These are phyloP conservation scores for Eutreptiella sp. DNA, from an alignment of 208 protist genomes.

Conservation along the genomic window DNA sequence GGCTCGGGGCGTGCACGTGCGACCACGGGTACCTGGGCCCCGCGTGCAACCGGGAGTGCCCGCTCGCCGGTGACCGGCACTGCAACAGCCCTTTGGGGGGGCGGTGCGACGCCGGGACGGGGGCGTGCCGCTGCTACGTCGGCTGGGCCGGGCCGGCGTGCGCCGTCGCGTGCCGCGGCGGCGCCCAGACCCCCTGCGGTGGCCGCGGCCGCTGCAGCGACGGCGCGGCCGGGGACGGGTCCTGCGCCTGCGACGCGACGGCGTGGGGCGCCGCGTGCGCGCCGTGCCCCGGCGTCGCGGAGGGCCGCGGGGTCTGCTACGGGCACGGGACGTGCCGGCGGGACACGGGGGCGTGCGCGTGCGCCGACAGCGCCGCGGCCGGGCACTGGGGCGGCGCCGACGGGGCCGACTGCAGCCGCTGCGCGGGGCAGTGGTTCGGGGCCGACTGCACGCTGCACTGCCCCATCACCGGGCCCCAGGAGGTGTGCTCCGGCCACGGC, in stretches of 20 bases:
- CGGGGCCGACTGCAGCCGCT: neutral
- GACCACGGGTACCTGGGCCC: slow-evolving; percentile 13
- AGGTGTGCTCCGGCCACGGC: slow-evolving; percentile 8
- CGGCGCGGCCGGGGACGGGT: slow-evolving; percentile 25
- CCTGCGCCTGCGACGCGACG: slow-evolving; percentile 33
- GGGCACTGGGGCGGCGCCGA: neutral
- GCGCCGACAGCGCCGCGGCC: neutral
- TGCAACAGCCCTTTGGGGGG: slow-evolving; percentile 1
- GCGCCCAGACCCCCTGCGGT: slow-evolving; percentile 9
- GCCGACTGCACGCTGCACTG: neutral
- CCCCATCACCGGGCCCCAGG: neutral
- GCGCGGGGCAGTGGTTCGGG: slow-evolving; percentile 1
- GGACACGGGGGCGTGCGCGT: neutral
- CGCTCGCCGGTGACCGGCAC: neutral
- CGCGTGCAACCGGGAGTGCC: slow-evolving; percentile 17
- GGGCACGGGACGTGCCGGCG: neutral
- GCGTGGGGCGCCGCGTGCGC: neutral
- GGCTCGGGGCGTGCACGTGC: slow-evolving; percentile 19
- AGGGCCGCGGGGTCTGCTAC: neutral
- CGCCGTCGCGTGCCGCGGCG: slow-evolving; percentile 4
- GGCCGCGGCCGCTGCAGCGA: slow-evolving; percentile 2
- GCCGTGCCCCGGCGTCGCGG: slow-evolving; percentile 11
- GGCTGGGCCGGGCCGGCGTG: slow-evolving; percentile 18
- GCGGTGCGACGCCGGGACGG: neutral
- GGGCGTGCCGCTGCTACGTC: slow-evolving; percentile 9